Base-by-base conservation (phyloP, 2,329 filamentous ascomycete species). In the Apiospora hydei region DNA sequence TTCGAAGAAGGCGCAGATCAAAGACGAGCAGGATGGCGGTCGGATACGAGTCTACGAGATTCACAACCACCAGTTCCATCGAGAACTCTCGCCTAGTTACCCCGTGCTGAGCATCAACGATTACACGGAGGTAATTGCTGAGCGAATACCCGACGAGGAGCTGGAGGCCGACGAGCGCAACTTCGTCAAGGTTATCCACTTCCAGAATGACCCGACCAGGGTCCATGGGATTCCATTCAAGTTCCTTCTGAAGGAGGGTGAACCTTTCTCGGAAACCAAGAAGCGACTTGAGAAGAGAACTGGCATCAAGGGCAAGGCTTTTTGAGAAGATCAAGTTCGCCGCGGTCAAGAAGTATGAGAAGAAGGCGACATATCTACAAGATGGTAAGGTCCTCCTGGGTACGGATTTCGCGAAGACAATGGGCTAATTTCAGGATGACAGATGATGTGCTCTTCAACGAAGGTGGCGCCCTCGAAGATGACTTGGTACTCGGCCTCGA, bases 281-380 rank as follows among this genome's bases (percentile, higher is more conserved):
- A 94, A 97, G 84, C 91, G 96, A n/a, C 86, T 99, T 4, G 95
- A 96, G 77, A 96, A 95, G 82, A 89, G 96, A 72, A 98, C 94
- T 0, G 95, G 95, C 38, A 92, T 99, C 84, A 98, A 98, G 83
- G 97, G 96, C 82, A 99, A 99, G 87, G 94, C 94, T 76, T 95
- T 95, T 99, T 77, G 96, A 99, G 83, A 98, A 98, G 87, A 96
- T 99, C 83, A 98, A 97, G 83, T 98, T 99, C 85, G 93, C 95
- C 8, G 83, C 97, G 44, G 89, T 98, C 69, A 87, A 91, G 81
- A 46, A 57, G 26, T 70, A 70, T 26, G 69, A 49, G 18, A 41
- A 51, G 46, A 70, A 70, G 47, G 26, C 44, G 10, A 44, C 26
- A 11, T 97, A 97, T 84, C 86, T 99, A 67, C 91, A 92, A 76